A percentile compares a stretch with the other conserved stretches of the same genome.
These are phyloP conservation scores for Abrus precatorius DNA, from an alignment of 306 rosid species.

Conservation along the genomic window DNA sequence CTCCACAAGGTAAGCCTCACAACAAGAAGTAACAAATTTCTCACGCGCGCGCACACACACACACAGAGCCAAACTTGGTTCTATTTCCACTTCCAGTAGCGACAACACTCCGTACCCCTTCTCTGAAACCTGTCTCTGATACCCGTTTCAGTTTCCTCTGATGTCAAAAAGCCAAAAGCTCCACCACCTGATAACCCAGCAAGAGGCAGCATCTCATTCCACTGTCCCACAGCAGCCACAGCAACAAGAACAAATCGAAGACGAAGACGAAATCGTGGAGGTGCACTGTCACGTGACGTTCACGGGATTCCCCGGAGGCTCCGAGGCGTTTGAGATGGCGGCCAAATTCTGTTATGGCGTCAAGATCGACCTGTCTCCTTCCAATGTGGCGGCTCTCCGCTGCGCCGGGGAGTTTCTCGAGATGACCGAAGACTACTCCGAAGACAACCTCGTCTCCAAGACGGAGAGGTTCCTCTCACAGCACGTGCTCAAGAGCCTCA, in stretches of 20 bases:
- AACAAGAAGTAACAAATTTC: constrained; percentile 19
- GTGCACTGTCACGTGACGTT: constrained; percentile 74
- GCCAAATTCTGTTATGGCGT: constrained; percentile 97
- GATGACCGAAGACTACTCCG: constrained; percentile 91
- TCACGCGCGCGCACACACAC: neutral
- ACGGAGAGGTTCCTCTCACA: constrained; percentile 79
- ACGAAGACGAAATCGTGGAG: constrained; percentile 77
- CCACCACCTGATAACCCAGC: constrained; percentile 71
- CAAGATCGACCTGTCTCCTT: constrained; percentile 74
- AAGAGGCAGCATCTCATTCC: constrained; percentile 65
- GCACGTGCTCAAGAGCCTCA: constrained; percentile 73
- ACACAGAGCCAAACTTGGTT: neutral
- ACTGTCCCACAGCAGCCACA: constrained; percentile 37
- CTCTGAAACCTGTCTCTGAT: constrained; percentile 21
- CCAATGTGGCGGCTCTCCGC: constrained; percentile 88
- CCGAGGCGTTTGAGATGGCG: constrained; percentile 85
- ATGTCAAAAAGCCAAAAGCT: constrained; percentile 89
- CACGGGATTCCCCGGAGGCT: constrained; percentile 83
- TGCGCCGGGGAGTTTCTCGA: constrained; percentile 96
- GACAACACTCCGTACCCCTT: constrained; percentile 11
- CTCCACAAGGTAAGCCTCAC: constrained; percentile 81
- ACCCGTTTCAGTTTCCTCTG: constrained; percentile 79
- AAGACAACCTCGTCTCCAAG: constrained; percentile 87
- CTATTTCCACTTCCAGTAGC: constrained; percentile 34
- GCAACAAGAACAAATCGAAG: constrained; percentile 53